A percentile compares a stretch with the other conserved stretches of the same genome.
phyloP scores from a whole-genome alignment of 2,329 filamentous ascomycete genomes.

The Byssothecium circinans region DNA sequence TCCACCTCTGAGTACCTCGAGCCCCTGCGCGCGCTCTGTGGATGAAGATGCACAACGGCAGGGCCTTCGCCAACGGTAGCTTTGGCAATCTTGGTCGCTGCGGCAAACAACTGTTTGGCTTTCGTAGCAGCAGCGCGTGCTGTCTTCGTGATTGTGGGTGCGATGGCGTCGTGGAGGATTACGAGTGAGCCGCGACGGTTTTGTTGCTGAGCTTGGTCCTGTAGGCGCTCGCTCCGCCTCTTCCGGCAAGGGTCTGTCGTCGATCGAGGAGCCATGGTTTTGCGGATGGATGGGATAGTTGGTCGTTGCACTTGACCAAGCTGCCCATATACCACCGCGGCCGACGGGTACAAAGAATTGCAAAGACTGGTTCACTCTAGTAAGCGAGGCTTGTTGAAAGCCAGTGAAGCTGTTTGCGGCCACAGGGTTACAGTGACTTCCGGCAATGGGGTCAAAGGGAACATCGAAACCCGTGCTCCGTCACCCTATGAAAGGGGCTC shows the following conservation, averaged over 20 bases:
- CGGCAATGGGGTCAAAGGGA: too few species aligned
- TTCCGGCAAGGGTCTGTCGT: background rate
- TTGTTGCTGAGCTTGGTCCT: too few species aligned
- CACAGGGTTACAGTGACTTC: too few species aligned
- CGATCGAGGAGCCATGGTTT: background rate
- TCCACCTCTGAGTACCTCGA: slow-evolving; percentile 7
- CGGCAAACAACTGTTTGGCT: slow-evolving; percentile 1
- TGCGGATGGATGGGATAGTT: background rate
- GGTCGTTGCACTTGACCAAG: too few species aligned
- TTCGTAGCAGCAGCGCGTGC: slow-evolving; percentile 2
- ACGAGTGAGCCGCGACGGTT: slow-evolving; percentile 3
- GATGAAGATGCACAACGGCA: slow-evolving; percentile 1
- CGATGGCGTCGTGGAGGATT: slow-evolving; percentile 1
- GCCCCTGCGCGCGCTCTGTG: background rate
- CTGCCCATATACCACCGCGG: too few species aligned
- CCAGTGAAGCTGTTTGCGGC: too few species aligned
- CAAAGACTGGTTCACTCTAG: too few species aligned
- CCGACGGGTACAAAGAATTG: too few species aligned
- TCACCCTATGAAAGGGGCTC: too few species aligned
- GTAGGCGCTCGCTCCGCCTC: too few species aligned
- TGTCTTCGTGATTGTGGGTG: background rate
- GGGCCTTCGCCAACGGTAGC: slow-evolving; percentile 1
- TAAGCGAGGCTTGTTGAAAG: too few species aligned
- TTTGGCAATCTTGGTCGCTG: background rate
- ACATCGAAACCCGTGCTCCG: too few species aligned